phyloP scores from a whole-genome alignment of 371 early-diverging fungal genomes.

The Mucor lusitanicus region DNA sequence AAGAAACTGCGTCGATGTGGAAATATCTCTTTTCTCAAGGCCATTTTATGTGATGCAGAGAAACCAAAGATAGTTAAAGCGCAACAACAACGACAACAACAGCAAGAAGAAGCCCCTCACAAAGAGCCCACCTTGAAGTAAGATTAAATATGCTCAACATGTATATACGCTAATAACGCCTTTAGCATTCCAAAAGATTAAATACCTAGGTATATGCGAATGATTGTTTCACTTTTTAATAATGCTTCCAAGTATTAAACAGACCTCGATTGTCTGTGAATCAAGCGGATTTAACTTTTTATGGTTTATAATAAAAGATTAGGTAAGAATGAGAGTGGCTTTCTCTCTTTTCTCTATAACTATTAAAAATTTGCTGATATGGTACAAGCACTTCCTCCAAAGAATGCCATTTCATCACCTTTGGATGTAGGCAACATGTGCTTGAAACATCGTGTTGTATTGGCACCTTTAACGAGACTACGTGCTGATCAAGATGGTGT shows the following conservation, averaged over 20 bases:
- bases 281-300: not conserved
- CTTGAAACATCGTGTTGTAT: slow-evolving; percentile 54
- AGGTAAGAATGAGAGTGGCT: not conserved
- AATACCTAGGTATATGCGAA: no score
- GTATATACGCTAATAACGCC: no score
- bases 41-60: not conserved
- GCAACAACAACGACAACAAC: no score
- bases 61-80: not conserved
- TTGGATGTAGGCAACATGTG: slow-evolving; percentile 27
- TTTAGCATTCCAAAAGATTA: no score
- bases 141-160: not conserved
- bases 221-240: no score
- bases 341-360: not conserved
- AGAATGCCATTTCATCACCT: slow-evolving; percentile 25
- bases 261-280: not conserved
- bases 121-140: not conserved
- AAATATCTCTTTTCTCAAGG: not conserved
- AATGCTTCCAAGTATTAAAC: no score
- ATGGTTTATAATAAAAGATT: not conserved
- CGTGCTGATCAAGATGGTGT: slow-evolving; percentile 33
- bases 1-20: not conserved
- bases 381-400: not conserved
- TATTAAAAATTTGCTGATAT: not conserved
- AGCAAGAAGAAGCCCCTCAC: no score
- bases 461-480: slow-evolving; percentile 57